Percentiles rank a stretch among this genome's conserved stretches.
These are phyloP conservation scores for Psilocybe subaeruginosa DNA, from an alignment of 768 basidiomycete species.

Conservation along the genomic window DNA sequence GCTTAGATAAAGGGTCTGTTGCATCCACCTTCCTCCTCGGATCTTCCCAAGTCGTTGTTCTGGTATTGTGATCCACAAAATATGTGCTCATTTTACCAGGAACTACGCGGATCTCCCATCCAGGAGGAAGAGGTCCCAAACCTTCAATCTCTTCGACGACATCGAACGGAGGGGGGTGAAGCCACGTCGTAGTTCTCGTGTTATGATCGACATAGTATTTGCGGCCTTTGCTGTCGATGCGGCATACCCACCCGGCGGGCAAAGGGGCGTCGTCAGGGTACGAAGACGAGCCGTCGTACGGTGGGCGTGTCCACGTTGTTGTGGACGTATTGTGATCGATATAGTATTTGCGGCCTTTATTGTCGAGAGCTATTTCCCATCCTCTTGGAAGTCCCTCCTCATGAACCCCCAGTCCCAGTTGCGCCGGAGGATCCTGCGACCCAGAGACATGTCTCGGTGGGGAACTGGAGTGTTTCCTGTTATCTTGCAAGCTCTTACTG, in stretches of 20 bases:
- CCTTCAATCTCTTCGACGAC: conserved; percentile 22
- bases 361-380: conserved; percentile 28
- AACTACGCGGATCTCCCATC: conserved; percentile 85
- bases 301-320: conserved; percentile 72
- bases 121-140: conserved; percentile 64
- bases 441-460: background rate
- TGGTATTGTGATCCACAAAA: conserved; percentile 71
- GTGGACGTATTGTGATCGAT: conserved; percentile 82
- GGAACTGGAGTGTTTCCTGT: background rate
- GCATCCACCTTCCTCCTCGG: conserved; percentile 80
- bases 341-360: conserved; percentile 73
- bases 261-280: conserved; percentile 16
- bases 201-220: conserved; percentile 27
- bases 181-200: conserved; percentile 27
- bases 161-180: conserved; percentile 27
- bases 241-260: conserved; percentile 25
- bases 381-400: conserved; percentile 22
- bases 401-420: background rate
- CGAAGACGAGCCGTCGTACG: conserved; percentile 20
- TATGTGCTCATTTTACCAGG: conserved; percentile 79
- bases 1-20: conserved; percentile 84
- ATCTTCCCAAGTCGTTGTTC: conserved; percentile 95
- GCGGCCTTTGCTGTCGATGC: conserved; percentile 19
- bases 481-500: background rate
- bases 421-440: background rate